A percentile compares a stretch with the other conserved stretches of the same genome.
These are phyloP conservation scores for Dysphania ambrosioides DNA, from an alignment of 148 eudicot species.

Conservation along the genomic window DNA sequence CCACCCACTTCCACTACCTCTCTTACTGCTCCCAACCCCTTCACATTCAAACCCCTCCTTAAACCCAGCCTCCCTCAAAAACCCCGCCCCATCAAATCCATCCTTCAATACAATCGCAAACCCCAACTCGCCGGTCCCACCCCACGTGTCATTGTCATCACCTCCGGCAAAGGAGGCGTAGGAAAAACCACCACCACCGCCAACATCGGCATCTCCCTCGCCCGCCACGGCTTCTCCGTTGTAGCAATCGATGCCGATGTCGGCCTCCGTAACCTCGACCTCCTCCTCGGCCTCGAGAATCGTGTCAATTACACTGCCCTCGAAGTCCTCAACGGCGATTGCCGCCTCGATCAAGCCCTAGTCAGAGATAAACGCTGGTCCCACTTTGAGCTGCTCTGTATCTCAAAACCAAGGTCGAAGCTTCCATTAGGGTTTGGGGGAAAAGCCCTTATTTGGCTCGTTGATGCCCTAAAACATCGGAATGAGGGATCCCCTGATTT, in stretches of 20 bases:
- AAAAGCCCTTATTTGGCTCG: constrained; percentile 83
- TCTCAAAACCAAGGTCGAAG: constrained; percentile 89
- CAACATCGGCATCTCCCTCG: constrained; percentile 82
- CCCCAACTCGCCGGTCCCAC: constrained; percentile 77
- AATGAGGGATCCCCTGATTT: constrained; percentile 75
- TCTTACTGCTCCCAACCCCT: constrained; percentile 14
- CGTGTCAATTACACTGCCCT: constrained; percentile 89
- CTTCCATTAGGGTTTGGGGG: constrained; percentile 85
- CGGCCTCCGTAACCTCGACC: constrained; percentile 89
- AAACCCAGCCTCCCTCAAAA: constrained; percentile 14
- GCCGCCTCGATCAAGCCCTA: constrained; percentile 89
- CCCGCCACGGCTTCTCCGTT: constrained; percentile 87
- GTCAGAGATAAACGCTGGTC: constrained; percentile 88
- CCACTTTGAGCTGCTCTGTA: constrained; percentile 71
- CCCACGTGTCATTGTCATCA: constrained; percentile 81
- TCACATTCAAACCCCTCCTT: constrained; percentile 15
- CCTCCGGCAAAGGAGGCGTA: constrained; percentile 98
- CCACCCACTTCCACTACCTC: constrained; percentile 14
- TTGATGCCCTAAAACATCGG: constrained; percentile 76
- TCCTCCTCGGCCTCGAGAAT: constrained; percentile 81
- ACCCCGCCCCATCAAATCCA: constrained; percentile 23
- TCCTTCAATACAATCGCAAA: constrained; percentile 73
- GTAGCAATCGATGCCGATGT: constrained; percentile 94
- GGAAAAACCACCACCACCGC: constrained; percentile 98
- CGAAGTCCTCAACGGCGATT: constrained; percentile 90